Base-by-base conservation (phyloP, 2,329 filamentous ascomycete genomes). In the Diaporthe vexans region DNA sequence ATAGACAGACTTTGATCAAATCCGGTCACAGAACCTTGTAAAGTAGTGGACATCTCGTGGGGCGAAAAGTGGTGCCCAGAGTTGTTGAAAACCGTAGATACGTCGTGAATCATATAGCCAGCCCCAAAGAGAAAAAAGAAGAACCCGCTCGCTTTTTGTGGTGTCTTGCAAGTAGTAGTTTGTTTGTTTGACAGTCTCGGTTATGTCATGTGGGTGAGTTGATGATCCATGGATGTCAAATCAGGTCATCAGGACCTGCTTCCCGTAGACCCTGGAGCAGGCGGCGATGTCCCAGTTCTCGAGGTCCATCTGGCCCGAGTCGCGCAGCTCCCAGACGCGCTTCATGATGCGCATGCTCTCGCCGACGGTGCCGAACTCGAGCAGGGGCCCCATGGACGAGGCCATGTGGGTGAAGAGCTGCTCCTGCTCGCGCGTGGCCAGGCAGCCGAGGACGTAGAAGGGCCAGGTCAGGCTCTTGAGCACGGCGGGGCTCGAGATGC, bases 381-480 rank as follows among this genome's bases (percentile, higher is more conserved):
- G 73, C 74, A 81, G 59, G 19, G 73, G 71, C 21, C 78, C 78
- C 78, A 81, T 78, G 4, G 67, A 70, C 26, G 51, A 61, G 1
- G 80, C 75, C 43, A 80, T 75, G 21, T 74, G 74, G 26, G 72
- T 61, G 73, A 79, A 79, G 58, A 79, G 74, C n/a, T 76, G n/a
- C 40, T 79, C 73, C 54, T 78, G 75, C n/a, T 76, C 79, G 2
- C 72, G 43, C 13, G 73, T 72, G 21, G 76, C 77, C 35, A 81
- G 76, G 63, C 79, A 81, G 5, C 80, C 79, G 21, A 79, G 78
- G 46, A 81, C 76, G 24, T 76, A 78, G 68, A 81, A 80, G 10
- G 80, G 79, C 80, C 79, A 81, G 24, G 78, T 68, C 26, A 81
- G 52, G 7, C 79, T 81, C 26, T 78, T 76, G 57, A 81, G 75